phyloP scores from a whole-genome alignment of 2,329 filamentous ascomycete species.

The Cladosporium colombiae region DNA sequence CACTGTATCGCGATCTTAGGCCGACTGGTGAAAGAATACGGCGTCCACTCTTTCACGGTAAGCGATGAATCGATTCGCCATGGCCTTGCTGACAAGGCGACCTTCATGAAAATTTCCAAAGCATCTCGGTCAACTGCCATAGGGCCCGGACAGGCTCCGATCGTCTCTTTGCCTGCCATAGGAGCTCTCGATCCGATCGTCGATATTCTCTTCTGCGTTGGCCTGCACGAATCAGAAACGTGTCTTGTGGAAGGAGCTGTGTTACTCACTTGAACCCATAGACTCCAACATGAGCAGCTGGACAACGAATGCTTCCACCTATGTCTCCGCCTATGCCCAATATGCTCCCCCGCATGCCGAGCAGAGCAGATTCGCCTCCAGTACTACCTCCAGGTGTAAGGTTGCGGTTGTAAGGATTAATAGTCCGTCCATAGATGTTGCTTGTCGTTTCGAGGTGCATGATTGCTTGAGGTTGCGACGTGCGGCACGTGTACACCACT shows the following conservation, averaged over 20 bases:
- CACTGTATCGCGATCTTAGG: conserved; percentile 61
- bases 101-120: conserved; percentile 15
- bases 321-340: conserved; percentile 54
- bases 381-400: conserved; percentile 56
- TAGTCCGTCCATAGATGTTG: conserved; percentile 55
- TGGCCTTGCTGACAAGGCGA: conserved; percentile 7
- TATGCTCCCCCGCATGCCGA: conserved; percentile 30
- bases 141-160: conserved; percentile 12
- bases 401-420: conserved; percentile 55
- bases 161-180: conserved; percentile 10
- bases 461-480: conserved; percentile 56
- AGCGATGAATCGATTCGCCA: conserved; percentile 14
- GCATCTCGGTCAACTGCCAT: conserved; percentile 16
- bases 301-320: conserved; percentile 51
- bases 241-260: neutral
- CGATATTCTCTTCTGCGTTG: conserved; percentile 11
- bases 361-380: conserved; percentile 59
- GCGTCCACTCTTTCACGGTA: conserved; percentile 14
- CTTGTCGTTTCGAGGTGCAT: conserved; percentile 57
- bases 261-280: conserved; percentile 47
- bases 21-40: conserved; percentile 6
- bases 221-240: neutral
- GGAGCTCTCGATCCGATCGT: conserved; percentile 9
- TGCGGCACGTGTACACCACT: conserved; percentile 54
- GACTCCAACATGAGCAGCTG: conserved; percentile 51